Conservation (phyloP, 345 rosid genomes). For the Eucalyptus microcorys region DNA sequence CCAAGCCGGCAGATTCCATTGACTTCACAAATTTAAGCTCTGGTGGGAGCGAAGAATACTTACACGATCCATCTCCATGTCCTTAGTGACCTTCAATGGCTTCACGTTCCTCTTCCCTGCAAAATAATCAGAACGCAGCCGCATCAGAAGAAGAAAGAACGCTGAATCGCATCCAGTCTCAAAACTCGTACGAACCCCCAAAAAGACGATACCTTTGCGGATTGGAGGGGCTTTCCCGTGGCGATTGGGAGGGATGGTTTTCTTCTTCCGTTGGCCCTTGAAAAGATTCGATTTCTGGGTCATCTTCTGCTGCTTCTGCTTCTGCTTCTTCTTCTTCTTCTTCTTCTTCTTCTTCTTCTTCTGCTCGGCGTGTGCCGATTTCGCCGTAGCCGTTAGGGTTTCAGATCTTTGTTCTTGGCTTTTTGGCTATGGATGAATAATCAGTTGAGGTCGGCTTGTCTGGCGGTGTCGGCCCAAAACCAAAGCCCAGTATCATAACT, state of each 20-base stretch:
- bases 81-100: constrained; percentile 62
- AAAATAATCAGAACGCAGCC: neutral
- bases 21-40: neutral
- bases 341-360: neutral
- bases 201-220: constrained; percentile 48
- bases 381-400: neutral
- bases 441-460: neutral
- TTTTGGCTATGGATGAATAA: neutral
- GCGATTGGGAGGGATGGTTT: constrained; percentile 59
- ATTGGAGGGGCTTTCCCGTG: constrained; percentile 50
- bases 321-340: neutral
- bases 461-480: neutral
- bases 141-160: neutral
- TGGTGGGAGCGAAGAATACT: neutral
- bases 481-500: neutral
- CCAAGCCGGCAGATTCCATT: neutral
- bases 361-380: neutral
- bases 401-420: neutral
- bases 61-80: constrained; percentile 64
- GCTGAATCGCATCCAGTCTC: neutral
- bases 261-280: constrained; percentile 81
- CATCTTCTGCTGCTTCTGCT: constrained; percentile 24
- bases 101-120: constrained; percentile 66
- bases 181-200: neutral
- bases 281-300: constrained; percentile 75